Evolutionary conservation across 2,329 filamentous ascomycete genomes (phyloP).

Genomic region (Parafenestella ontariensis): DNA sequence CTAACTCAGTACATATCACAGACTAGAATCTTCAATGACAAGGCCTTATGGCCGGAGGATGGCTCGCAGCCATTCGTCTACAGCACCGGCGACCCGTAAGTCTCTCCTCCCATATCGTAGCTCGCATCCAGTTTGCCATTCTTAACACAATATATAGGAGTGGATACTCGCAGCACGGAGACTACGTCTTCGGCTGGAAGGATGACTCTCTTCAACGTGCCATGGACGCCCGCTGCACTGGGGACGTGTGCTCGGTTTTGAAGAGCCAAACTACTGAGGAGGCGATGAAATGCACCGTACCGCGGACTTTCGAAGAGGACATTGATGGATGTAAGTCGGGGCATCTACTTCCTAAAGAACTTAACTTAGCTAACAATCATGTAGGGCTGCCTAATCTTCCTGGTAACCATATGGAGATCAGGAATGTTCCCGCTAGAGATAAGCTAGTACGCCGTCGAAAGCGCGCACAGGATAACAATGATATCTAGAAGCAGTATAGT

Average conservation of each 20-base stretch:
- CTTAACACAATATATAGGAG: slow-evolving; percentile 7
- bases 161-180: slow-evolving; percentile 37
- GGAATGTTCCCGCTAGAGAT: neutral
- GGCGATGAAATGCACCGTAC: slow-evolving; percentile 34
- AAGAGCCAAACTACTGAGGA: slow-evolving; percentile 30
- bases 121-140: neutral
- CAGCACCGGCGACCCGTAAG: slow-evolving; percentile 38
- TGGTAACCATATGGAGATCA: neutral
- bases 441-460: neutral
- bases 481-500: neutral
- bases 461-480: too few species aligned
- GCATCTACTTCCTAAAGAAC: neutral
- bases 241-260: slow-evolving; percentile 28
- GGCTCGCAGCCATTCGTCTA: slow-evolving; percentile 35
- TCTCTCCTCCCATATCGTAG: neutral
- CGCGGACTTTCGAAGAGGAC: slow-evolving; percentile 27
- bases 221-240: slow-evolving; percentile 34
- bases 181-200: slow-evolving; percentile 44
- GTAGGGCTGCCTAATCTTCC: slow-evolving; percentile 8
- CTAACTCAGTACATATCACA: neutral
- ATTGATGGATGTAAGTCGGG: slow-evolving; percentile 37
- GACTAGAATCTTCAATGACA: slow-evolving; percentile 30
- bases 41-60: slow-evolving; percentile 24
- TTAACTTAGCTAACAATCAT: neutral
- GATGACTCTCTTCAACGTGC: slow-evolving; percentile 38